Evolutionary conservation across 495 filamentous ascomycete species (phyloP).

Genomic region (Tricharina praecox): DNA sequence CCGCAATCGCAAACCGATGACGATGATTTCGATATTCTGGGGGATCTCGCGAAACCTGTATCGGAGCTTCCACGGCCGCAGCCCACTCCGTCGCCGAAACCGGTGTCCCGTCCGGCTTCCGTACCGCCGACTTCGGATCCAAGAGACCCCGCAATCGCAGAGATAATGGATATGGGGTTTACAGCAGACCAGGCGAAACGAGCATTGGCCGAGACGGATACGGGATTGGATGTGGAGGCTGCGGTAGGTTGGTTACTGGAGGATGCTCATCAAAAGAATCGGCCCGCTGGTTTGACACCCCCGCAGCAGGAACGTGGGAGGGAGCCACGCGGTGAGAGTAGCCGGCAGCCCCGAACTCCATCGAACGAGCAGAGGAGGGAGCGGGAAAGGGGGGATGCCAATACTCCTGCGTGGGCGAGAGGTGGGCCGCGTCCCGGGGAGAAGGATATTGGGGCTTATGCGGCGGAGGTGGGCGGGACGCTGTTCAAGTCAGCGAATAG

Average conservation of each 20-base stretch:
- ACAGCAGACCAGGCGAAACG: conserved; percentile 57
- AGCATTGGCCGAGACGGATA: conserved; percentile 61
- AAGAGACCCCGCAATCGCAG: conserved; percentile 66
- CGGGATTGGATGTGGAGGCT: conserved; percentile 65
- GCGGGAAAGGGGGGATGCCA: conserved; percentile 28
- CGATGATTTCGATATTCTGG: conserved; percentile 72
- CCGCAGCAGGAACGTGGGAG: conserved; percentile 19
- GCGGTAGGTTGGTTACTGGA: conserved; percentile 83
- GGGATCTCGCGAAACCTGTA: conserved; percentile 69
- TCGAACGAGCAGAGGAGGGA: conserved; percentile 19
- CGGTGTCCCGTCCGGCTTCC: conserved; percentile 24
- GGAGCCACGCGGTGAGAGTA: conserved; percentile 10
- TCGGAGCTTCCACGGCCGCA: conserved; percentile 43
- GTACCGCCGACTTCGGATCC: conserved; percentile 31
- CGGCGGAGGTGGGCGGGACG: conserved; percentile 64
- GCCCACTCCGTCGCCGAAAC: conserved; percentile 29
- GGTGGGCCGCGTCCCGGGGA: conserved; percentile 35
- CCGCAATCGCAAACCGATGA: conserved; percentile 27
- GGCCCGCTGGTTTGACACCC: conserved; percentile 35
- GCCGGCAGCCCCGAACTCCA: conserved; percentile 23
- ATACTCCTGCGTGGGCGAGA: conserved; percentile 31
- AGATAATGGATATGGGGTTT: conserved; percentile 93
- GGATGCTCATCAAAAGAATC: conserved; percentile 63
- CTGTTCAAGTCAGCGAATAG: conserved; percentile 86
- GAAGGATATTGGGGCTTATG: conserved; percentile 60